These are phyloP conservation scores for Clarkia xantiana DNA, from an alignment of 345 rosid genomes.

Conservation along the genomic window DNA sequence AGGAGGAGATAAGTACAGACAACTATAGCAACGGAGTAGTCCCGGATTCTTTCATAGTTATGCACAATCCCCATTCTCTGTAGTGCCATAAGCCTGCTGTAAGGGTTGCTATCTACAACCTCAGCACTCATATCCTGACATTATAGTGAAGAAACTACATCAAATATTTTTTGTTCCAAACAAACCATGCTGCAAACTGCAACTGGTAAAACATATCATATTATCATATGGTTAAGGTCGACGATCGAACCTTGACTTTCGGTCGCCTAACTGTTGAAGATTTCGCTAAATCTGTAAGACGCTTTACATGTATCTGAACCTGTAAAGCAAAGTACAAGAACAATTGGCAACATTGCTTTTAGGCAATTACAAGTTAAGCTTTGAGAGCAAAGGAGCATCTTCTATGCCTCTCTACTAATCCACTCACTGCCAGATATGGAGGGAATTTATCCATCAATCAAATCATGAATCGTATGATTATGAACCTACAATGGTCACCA, in stretches of 20 bases:
- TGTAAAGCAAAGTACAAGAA: constrained; percentile 12
- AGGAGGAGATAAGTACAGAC: constrained; percentile 44
- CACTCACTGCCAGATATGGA: no score
- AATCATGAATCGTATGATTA: no score
- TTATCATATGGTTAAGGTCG: not conserved
- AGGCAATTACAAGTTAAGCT: not conserved
- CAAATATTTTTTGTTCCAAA: constrained; percentile 2
- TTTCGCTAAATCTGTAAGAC: constrained; percentile 36
- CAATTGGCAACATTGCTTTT: not conserved
- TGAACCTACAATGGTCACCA: no score
- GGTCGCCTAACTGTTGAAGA: constrained; percentile 44
- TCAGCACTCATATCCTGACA: constrained; percentile 89
- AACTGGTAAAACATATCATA: not conserved
- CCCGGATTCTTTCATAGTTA: constrained; percentile 79
- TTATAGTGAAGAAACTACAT: not conserved
- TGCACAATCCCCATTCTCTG: constrained; percentile 95
- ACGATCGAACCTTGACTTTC: constrained; percentile 48
- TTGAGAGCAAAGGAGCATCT: not conserved
- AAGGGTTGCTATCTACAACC: constrained; percentile 95
- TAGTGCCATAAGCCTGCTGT: constrained; percentile 98
- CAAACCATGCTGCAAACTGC: not conserved
- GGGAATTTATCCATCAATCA: no score
- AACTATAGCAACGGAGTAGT: constrained; percentile 88
- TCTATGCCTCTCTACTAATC: not conserved
- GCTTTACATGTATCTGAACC: constrained; percentile 48